These are phyloP conservation scores for Lepraria neglecta DNA, from an alignment of 495 filamentous ascomycete genomes.

Conservation along the genomic window DNA sequence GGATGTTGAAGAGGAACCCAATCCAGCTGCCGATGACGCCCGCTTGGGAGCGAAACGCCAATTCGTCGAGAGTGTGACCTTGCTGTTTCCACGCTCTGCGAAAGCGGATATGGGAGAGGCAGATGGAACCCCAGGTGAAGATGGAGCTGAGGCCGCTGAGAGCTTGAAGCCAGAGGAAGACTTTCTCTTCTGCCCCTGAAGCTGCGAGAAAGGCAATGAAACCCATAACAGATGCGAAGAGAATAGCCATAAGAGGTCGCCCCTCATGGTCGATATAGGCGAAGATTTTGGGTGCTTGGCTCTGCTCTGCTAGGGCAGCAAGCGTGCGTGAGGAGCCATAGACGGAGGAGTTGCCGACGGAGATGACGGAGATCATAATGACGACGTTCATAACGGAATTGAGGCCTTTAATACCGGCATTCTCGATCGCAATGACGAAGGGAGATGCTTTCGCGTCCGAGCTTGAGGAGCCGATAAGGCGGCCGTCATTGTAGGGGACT, in stretches of 20 bases:
- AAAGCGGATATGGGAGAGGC: slow-evolving; percentile 86
- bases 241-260: slow-evolving; percentile 69
- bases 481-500: slow-evolving; percentile 58
- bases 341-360: slow-evolving; percentile 80
- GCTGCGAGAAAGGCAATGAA: slow-evolving; percentile 75
- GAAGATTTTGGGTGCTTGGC: slow-evolving; percentile 69
- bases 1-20: slow-evolving; percentile 68
- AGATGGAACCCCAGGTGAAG: slow-evolving; percentile 92
- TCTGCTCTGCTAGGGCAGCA: slow-evolving; percentile 77
- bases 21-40: slow-evolving; percentile 80
- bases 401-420: slow-evolving; percentile 67
- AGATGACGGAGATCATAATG: slow-evolving; percentile 80
- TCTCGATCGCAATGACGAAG: slow-evolving; percentile 82
- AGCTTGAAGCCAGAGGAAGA: slow-evolving; percentile 84
- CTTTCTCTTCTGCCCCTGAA: slow-evolving; percentile 52
- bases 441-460: slow-evolving; percentile 72
- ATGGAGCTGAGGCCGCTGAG: slow-evolving; percentile 82
- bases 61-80: slow-evolving; percentile 63
- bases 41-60: slow-evolving; percentile 74
- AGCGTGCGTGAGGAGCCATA: slow-evolving; percentile 85
- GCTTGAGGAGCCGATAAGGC: slow-evolving; percentile 51
- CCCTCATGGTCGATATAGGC: slow-evolving; percentile 80
- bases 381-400: slow-evolving; percentile 86
- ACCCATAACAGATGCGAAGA: slow-evolving; percentile 61
- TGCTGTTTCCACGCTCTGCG: slow-evolving; percentile 67